These are phyloP conservation scores for Allium cepa DNA, from an alignment of 106 monocot species.

Conservation along the genomic window DNA sequence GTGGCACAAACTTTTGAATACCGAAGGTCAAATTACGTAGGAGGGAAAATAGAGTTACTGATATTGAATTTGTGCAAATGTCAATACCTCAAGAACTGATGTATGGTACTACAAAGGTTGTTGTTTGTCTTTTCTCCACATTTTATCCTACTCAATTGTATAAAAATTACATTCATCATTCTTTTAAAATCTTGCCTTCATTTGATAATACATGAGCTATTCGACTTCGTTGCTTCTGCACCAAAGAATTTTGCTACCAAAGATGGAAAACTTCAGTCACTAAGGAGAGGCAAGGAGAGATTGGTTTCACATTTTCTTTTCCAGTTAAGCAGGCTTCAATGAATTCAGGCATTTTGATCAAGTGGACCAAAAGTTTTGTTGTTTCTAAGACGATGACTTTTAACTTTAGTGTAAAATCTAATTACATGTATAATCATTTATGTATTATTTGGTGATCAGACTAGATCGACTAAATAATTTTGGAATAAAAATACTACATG, in stretches of 20 bases:
- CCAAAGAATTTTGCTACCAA: constrained; percentile 58
- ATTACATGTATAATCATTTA: no score
- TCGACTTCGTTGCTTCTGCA: constrained; percentile 73
- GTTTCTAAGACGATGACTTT: constrained; percentile 6
- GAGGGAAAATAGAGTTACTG: constrained; percentile 45
- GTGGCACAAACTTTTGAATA: constrained; percentile 87
- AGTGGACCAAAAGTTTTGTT: constrained; percentile 90
- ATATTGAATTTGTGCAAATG: constrained; percentile 53
- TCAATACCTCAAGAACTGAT: constrained; percentile 80
- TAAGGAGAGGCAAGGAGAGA: constrained; percentile 61
- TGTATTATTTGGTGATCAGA: no score
- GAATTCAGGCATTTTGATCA: constrained; percentile 77
- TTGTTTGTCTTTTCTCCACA: no score
- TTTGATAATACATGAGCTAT: constrained; percentile 43
- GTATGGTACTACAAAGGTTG: constrained; percentile 18
- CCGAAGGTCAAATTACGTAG: constrained; percentile 71
- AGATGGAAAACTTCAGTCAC: constrained; percentile 17
- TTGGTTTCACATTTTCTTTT: constrained; percentile 97
- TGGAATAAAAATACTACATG: no score
- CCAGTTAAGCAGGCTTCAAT: constrained; percentile 87
- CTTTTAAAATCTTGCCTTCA: no score
- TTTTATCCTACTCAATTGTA: no score
- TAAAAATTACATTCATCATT: no score
- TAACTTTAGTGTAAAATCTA: no score
- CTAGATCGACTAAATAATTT: no score